Evolutionary conservation across 2,329 filamentous ascomycete genomes (phyloP).

Genomic region (Teratosphaeria destructans): DNA sequence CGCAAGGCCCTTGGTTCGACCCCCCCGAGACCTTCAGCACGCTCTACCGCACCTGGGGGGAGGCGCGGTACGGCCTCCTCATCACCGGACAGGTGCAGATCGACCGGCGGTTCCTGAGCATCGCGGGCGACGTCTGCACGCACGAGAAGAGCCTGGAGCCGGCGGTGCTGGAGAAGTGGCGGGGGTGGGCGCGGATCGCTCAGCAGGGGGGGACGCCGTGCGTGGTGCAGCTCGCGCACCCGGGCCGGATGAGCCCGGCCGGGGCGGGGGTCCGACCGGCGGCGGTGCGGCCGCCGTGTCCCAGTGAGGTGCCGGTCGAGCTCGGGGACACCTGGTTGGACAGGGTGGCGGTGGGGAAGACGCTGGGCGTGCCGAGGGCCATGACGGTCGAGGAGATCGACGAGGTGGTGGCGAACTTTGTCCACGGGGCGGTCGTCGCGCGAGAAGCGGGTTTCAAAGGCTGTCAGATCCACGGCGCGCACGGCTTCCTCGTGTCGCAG

Average conservation of each 20-base stretch:
- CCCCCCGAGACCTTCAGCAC: constrained; percentile 35
- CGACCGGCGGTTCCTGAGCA: constrained; percentile 32
- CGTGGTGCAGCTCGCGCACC: constrained; percentile 37
- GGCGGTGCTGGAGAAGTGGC: constrained; percentile 21
- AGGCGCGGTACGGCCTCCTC: constrained; percentile 32
- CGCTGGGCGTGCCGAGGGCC: constrained; percentile 42
- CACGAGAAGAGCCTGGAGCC: constrained; percentile 15
- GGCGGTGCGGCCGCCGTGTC: constrained; percentile 25
- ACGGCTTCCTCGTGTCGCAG: constrained; percentile 40
- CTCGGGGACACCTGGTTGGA: constrained; percentile 31
- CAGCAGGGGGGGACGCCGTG: constrained; percentile 32
- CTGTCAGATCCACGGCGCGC: constrained; percentile 40
- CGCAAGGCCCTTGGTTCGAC: constrained; percentile 22
- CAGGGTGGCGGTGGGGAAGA: constrained; percentile 14
- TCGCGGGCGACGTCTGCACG: constrained; percentile 22
- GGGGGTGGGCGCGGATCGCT: constrained; percentile 24
- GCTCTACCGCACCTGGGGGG: constrained; percentile 44
- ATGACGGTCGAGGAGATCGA: constrained; percentile 48
- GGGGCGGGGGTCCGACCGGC: constrained; percentile 28
- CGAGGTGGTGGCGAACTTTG: constrained; percentile 43
- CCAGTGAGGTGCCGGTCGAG: constrained; percentile 33
- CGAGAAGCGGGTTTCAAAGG: constrained; percentile 44
- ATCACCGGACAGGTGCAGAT: constrained; percentile 38
- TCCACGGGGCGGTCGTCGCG: constrained; percentile 40
- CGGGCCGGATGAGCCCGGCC: constrained; percentile 34